Evolutionary conservation across 352 stramenopile species (phyloP), one percentile per base, ranked within the genome.

Genomic region (Globisporangium nodosum): DNA sequence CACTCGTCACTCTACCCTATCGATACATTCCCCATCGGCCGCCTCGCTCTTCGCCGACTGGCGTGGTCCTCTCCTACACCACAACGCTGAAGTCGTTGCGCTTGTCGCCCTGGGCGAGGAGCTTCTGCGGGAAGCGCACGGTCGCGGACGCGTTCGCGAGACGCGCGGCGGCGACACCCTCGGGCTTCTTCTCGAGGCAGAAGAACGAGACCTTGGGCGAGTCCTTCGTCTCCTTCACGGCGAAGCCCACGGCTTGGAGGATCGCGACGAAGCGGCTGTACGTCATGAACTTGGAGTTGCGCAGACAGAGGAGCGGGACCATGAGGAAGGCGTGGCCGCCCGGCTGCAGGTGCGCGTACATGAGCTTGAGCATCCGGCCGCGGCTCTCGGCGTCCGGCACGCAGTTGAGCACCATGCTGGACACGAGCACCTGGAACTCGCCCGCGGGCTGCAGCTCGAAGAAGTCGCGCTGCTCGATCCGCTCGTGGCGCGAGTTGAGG

Each of bases 361-460:
- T 88, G 12, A 88, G 58, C 42, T 81, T 63, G 43, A 93, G 69
- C 83, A 93, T 93, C 42, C 76, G 61, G 42, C 82, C 92, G 20
- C 94, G 81, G 57, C 87, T 84, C 12, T 75, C 64, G 2, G 93
- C 66, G 52, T 88, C 96, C 11, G 94, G 94, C n/a, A 99, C 88
- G 65, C 92, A 99, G 66, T 98, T 99, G 42, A 99, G 80, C 21
- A 73, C 78, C 82, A 98, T 98, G 18, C 90, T 97, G 56, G 94
- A 98, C 20, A 98, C 93, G 45, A 98, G 64, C 3, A 97, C 86
- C 53, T 97, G 85, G 68, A 95, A 98, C 51, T 82, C 75, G 11
- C 74, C 73, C 1, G 56, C 49, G 1, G 89, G 74, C 50, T 70
- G 53, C 16, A 97, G 71, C 18, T 76, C 82, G 61, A 98, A 97